Percentiles rank a stretch among this genome's conserved stretches.
phyloP scores from a whole-genome alignment of 148 eudicot genomes.

The Hydrangea macrophylla region DNA sequence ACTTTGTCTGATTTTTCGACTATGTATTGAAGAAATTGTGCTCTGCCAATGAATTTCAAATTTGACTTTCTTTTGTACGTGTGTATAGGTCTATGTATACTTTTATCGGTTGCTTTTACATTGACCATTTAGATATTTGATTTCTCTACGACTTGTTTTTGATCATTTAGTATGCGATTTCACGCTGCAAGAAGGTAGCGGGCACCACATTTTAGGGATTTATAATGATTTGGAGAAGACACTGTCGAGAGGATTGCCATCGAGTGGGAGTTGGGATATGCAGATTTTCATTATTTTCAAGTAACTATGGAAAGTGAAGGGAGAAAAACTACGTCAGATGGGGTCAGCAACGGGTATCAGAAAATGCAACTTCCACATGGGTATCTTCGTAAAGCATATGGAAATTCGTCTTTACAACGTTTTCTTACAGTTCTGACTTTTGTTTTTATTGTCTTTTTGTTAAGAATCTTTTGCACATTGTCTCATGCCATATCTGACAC shows the following conservation, averaged over 20 bases:
- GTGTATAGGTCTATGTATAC: background rate
- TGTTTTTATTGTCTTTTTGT: constrained; percentile 5
- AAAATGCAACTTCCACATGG: constrained; percentile 62
- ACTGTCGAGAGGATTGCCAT: constrained; percentile 38
- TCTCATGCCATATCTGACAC: background rate
- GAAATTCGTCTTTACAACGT: background rate
- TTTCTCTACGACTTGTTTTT: constrained; percentile 1
- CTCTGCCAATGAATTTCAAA: too few species aligned
- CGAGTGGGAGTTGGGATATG: constrained; percentile 49
- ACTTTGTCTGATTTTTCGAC: too few species aligned
- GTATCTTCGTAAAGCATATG: constrained; percentile 29
- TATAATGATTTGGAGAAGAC: constrained; percentile 71
- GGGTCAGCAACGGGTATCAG: constrained; percentile 36
- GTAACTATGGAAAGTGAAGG: constrained; percentile 59
- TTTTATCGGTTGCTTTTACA: background rate
- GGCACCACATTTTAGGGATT: constrained; percentile 31
- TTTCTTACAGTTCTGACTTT: constrained; percentile 14
- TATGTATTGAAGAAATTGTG: too few species aligned
- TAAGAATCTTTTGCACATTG: background rate
- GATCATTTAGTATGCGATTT: constrained; percentile 9
- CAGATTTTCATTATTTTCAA: constrained; percentile 36
- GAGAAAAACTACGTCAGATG: constrained; percentile 40
- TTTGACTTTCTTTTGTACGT: background rate
- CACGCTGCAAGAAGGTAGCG: constrained; percentile 20
- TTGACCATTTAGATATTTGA: background rate